phyloP scores from a whole-genome alignment of 2,329 filamentous ascomycete species.

The Colletotrichum kahawae region DNA sequence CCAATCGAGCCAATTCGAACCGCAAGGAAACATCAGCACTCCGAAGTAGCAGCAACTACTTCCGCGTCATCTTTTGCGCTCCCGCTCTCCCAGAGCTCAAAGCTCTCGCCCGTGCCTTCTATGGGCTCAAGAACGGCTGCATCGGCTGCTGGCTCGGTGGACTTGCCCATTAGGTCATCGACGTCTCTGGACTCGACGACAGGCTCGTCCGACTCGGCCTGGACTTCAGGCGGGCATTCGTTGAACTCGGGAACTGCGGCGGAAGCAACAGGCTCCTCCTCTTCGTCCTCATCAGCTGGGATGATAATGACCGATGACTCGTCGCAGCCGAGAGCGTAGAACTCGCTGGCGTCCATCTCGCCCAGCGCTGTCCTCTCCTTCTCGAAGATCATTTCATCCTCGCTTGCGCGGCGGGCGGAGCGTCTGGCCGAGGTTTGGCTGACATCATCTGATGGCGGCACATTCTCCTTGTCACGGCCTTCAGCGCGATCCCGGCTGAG shows the following conservation, averaged over 20 bases:
- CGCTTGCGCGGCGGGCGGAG: constrained; percentile 34
- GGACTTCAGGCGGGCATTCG: constrained; percentile 31
- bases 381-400: constrained; percentile 65
- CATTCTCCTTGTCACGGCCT: constrained; percentile 87
- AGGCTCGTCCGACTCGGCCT: constrained; percentile 21
- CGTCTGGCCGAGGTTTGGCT: constrained; percentile 57
- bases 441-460: constrained; percentile 74
- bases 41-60: constrained; percentile 14
- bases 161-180: constrained; percentile 41
- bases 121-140: constrained; percentile 58
- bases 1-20: neutral
- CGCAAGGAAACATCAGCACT: constrained; percentile 27
- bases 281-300: constrained; percentile 62
- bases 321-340: constrained; percentile 70
- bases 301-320: constrained; percentile 66
- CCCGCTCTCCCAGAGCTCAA: constrained; percentile 75
- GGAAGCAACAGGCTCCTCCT: constrained; percentile 26
- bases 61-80: constrained; percentile 65
- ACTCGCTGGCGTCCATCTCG: constrained; percentile 71
- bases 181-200: constrained; percentile 31
- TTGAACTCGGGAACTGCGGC: constrained; percentile 19
- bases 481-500: constrained; percentile 58
- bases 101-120: constrained; percentile 63
- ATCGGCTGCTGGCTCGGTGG: constrained; percentile 40
- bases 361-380: constrained; percentile 69